Evolutionary conservation across 2,329 filamentous ascomycete genomes (phyloP).

Genomic region (Arthrocladium fulminans): DNA sequence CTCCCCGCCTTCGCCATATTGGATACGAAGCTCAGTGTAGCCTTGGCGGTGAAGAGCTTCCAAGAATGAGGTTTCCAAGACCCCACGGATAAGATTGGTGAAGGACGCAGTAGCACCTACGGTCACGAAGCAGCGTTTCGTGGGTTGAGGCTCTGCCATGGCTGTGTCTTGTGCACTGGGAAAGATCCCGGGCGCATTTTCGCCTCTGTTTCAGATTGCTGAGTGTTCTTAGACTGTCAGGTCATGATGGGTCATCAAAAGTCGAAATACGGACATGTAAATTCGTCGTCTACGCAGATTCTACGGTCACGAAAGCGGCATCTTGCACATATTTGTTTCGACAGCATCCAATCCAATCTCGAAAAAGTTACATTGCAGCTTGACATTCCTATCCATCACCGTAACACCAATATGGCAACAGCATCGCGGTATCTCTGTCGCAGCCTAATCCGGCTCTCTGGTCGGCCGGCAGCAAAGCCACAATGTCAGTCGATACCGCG

Average conservation of each 20-base stretch:
- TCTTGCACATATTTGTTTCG: neutral
- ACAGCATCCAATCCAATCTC: neutral
- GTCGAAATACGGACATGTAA: neutral
- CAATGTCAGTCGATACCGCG: conserved; percentile 13
- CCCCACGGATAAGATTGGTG: conserved; percentile 56
- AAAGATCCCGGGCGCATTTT: neutral
- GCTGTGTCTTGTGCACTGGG: neutral
- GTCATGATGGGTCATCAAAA: neutral
- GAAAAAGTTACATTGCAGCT: neutral
- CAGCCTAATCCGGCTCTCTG: conserved; percentile 15
- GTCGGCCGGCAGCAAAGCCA: conserved; percentile 16
- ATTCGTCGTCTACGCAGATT: neutral
- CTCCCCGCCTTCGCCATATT: conserved; percentile 65
- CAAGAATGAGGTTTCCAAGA: conserved; percentile 56
- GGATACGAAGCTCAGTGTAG: conserved; percentile 66
- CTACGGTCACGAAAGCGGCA: conserved; percentile 2
- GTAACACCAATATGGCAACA: conserved; percentile 19
- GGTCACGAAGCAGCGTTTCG: conserved; percentile 66
- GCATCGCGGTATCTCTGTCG: conserved; percentile 21
- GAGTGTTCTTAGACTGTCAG: neutral
- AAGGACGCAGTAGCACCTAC: conserved; percentile 89
- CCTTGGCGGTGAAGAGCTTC: conserved; percentile 46
- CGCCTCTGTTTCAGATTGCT: neutral
- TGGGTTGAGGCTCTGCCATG: conserved; percentile 8
- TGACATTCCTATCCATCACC: neutral